phyloP scores from a whole-genome alignment of 192 early-diverging fungal genomes.

The Geranomyces variabilis region DNA sequence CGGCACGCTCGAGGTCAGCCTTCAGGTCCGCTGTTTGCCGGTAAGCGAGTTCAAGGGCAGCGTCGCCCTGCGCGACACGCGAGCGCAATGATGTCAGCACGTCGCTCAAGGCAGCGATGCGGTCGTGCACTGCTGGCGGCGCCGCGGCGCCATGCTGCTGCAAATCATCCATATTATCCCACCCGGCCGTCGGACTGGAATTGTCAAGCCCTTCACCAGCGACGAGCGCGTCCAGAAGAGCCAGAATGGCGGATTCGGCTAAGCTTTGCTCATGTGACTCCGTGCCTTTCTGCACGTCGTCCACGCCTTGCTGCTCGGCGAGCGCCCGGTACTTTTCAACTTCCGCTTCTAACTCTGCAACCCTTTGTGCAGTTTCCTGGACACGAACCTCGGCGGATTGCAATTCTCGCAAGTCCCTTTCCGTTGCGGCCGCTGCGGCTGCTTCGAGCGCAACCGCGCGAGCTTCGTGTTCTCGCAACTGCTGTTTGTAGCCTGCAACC shows the following conservation, averaged over 20 bases:
- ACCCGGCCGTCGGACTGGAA: background rate
- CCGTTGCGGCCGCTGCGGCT: too few species aligned
- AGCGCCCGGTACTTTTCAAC: slow-evolving; percentile 9
- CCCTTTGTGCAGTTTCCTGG: background rate
- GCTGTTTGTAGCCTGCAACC: background rate
- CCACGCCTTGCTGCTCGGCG: background rate
- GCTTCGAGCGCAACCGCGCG: background rate
- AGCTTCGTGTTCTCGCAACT: background rate
- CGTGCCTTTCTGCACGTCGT: background rate
- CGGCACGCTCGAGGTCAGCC: background rate
- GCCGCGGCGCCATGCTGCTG: background rate
- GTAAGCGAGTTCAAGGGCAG: background rate
- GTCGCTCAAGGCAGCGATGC: background rate
- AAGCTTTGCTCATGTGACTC: background rate
- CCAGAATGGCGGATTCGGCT: background rate
- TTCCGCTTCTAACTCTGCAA: background rate
- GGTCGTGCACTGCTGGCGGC: background rate
- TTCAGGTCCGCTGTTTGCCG: background rate
- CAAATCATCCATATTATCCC: background rate
- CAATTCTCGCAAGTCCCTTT: too few species aligned
- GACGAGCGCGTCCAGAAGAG: slow-evolving; percentile 3
- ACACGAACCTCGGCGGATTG: too few species aligned
- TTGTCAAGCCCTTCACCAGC: background rate
- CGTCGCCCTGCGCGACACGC: background rate
- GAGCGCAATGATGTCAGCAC: background rate